phyloP scores from a whole-genome alignment of 371 early-diverging fungal species.

The Chytridium lagenaria region DNA sequence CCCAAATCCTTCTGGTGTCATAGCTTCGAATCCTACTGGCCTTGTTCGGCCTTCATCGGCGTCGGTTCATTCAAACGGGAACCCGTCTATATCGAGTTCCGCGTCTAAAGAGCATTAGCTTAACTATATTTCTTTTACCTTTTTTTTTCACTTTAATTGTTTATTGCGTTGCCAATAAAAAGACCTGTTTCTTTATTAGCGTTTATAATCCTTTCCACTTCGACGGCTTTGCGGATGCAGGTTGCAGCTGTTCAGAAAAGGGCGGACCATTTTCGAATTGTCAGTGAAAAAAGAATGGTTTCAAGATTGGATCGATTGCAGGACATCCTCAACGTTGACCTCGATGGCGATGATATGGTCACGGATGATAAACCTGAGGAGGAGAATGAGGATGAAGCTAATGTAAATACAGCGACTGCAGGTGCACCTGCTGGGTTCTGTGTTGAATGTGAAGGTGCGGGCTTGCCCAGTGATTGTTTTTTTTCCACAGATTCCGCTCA shows the following conservation, averaged over 20 bases:
- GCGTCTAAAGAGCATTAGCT: not conserved
- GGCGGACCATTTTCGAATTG: too few relatives aligned
- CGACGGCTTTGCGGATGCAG: too few relatives aligned
- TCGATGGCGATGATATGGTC: slow-evolving; percentile 4
- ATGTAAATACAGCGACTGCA: not conserved
- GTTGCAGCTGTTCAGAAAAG: too few relatives aligned
- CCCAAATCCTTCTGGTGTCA: not conserved
- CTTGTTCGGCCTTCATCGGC: not conserved
- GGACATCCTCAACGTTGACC: not conserved
- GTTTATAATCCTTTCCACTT: too few relatives aligned
- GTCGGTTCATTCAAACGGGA: not conserved
- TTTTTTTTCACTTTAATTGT: not conserved
- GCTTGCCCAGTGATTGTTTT: not conserved
- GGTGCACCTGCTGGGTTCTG: slow-evolving; percentile 72
- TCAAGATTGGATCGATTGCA: slow-evolving; percentile 1
- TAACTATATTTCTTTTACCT: not conserved
- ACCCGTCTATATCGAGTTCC: not conserved
- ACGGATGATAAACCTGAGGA: not conserved
- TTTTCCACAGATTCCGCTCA: too few relatives aligned
- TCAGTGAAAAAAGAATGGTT: too few relatives aligned
- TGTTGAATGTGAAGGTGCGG: slow-evolving; percentile 82
- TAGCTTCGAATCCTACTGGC: too few relatives aligned
- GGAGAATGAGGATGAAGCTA: not conserved
- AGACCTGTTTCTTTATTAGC: not conserved
- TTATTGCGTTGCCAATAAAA: too few relatives aligned